Evolutionary conservation across 78 protist species (phyloP).

Genomic region (slime mould (Dictyostelium discoideum)): DNA sequence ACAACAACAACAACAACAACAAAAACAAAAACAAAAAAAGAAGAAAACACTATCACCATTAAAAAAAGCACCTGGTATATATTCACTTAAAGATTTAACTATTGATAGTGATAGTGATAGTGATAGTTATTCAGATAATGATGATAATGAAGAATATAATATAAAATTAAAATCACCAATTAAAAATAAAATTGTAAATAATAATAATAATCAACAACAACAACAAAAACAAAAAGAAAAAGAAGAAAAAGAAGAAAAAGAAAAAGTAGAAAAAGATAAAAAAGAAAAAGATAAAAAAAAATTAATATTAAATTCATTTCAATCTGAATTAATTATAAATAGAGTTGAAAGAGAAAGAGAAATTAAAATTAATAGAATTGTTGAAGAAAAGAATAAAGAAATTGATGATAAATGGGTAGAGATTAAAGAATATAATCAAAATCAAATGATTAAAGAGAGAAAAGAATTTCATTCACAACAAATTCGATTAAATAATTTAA

Average conservation of each 20-base stretch:
- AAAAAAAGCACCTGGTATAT: not conserved
- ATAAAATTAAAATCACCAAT: not conserved
- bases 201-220: not conserved
- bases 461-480: not conserved
- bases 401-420: not conserved
- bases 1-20: not conserved
- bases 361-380: not conserved
- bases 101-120: not conserved
- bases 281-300: not conserved
- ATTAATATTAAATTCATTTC: constrained; percentile 2
- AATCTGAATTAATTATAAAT: not conserved
- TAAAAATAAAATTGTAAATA: not conserved
- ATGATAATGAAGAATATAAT: not conserved
- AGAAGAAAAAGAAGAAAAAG: not conserved
- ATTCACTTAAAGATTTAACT: not conserved
- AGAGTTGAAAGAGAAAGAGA: not conserved
- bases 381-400: not conserved
- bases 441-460: not conserved
- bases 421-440: not conserved
- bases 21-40: not conserved
- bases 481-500: not conserved
- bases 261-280: not conserved
- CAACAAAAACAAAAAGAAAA: not conserved
- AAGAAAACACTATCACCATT: not conserved
- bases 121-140: not conserved